Percentiles rank a stretch among this genome's conserved stretches.
Conservation (phyloP, 495 filamentous ascomycete genomes). For the Monascus purpureus region DNA sequence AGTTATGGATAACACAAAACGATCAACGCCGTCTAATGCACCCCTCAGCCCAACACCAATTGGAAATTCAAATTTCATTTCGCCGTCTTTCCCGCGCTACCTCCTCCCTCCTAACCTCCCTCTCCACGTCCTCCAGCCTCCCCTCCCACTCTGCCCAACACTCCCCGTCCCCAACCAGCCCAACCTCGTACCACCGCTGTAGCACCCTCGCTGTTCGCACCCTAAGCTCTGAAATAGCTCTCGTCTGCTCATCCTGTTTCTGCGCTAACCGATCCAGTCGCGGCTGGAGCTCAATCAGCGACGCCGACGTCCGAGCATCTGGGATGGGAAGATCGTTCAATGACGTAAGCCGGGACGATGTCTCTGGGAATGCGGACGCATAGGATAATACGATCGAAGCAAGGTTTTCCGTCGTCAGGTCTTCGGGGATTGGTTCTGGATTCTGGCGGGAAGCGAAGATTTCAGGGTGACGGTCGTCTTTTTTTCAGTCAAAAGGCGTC, state of each 20-base stretch:
- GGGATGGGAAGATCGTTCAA: conserved; percentile 68
- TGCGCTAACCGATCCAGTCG: conserved; percentile 52
- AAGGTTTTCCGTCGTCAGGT: conserved; percentile 28
- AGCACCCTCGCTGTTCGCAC: conserved; percentile 58
- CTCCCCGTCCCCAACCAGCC: conserved; percentile 52
- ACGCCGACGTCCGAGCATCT: conserved; percentile 47
- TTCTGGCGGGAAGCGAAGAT: conserved; percentile 31
- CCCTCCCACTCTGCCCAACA: conserved; percentile 65
- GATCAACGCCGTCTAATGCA: no score
- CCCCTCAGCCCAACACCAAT: no score
- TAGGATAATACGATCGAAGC: conserved; percentile 61
- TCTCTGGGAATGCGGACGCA: conserved; percentile 59
- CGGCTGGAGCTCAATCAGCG: conserved; percentile 54
- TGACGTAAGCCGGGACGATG: conserved; percentile 65
- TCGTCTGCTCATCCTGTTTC: conserved; percentile 57
- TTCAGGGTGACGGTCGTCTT: conserved; percentile 44
- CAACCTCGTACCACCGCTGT: conserved; percentile 67
- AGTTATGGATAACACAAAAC: no score
- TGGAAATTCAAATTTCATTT: no score
- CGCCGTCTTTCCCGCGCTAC: conserved; percentile 23
- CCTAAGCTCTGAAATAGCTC: conserved; percentile 54
- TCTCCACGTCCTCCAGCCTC: conserved; percentile 52
- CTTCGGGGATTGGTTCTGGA: conserved; percentile 17
- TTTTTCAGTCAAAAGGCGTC: conserved; percentile 7
- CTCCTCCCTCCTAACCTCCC: conserved; percentile 46